Evolutionary conservation across 2,329 filamentous ascomycete species (phyloP), one percentile per base, ranked within the genome.

Genomic region (Cordyceps cicadae): DNA sequence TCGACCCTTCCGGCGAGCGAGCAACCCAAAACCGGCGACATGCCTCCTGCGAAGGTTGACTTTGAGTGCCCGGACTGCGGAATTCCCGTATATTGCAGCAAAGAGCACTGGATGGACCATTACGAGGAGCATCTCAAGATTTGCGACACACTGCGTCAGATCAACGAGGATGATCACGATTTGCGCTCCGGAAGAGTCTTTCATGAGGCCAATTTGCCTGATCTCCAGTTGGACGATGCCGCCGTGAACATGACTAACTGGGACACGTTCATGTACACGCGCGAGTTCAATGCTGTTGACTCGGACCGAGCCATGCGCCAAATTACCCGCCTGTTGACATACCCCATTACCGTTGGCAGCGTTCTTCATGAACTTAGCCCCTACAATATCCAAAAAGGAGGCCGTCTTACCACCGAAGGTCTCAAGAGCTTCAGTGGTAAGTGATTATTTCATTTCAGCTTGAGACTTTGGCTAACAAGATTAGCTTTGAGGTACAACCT

Each of bases 121-220:
- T 99, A 96, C 70, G 93, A 97, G 74, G 83, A 87, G 19, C 94
- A 99, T 74, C 74, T 99, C 63, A 85, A 97, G 70, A 87, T 99
- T 41, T 99, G 94, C 73, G 93, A 99, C 69, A 89, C 89, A 0
- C 77, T 99, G 61, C 82, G 88, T 65, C 88, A 97, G 75, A 93
- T 96, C 75, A 99, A 99, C 67, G 94, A 99, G 76, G 94, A 99
- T 70, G 94, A 99, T 67, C 95, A 99, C 70, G 94, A 99, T 72
- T 76, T 99, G 66, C 82, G 89, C 55, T 96, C 91, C 19, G 94
- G 94, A 3, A 84, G 94, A 32, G 88, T 91, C 73, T 99, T 99
- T 74, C 87, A 89, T 15, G 95, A 99, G 73, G 97, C 96, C 70
- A 86, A 92, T 63, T 96, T 96, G 70, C 92, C 94, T 0, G 90